Conservation (phyloP, 169 alveolate species). For the Plasmodium falciparum region DNA sequence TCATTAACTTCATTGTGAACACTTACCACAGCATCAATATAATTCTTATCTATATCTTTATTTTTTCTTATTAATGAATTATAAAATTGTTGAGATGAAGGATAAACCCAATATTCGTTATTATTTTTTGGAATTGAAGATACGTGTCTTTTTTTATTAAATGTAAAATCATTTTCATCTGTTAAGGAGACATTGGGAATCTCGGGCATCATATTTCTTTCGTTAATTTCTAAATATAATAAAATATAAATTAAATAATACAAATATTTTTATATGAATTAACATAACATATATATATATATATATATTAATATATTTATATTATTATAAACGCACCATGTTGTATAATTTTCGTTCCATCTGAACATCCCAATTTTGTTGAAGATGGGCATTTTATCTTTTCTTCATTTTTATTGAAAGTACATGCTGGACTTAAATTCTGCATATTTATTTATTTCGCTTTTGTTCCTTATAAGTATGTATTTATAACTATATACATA, state of each 20-base stretch:
- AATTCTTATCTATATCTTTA: conserved; percentile 79
- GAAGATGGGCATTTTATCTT: conserved; percentile 42
- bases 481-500: too few species aligned
- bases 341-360: background rate
- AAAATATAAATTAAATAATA: background rate
- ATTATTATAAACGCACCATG: conserved; percentile 9
- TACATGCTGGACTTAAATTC: conserved; percentile 17
- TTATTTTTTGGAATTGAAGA: conserved; percentile 65
- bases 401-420: conserved; percentile 5
- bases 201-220: conserved; percentile 74
- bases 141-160: conserved; percentile 41
- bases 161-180: conserved; percentile 9
- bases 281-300: background rate
- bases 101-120: conserved; percentile 86
- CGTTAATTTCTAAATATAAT: conserved; percentile 20
- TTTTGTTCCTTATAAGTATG: background rate
- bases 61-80: conserved; percentile 85
- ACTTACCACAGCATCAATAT: conserved; percentile 86
- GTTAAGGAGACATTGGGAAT: conserved; percentile 38
- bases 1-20: conserved; percentile 90
- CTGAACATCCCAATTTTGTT: background rate
- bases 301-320: background rate
- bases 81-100: conserved; percentile 90
- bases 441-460: conserved; percentile 7
- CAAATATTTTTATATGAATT: background rate